These are phyloP conservation scores for Eucalyptus rudis DNA, from an alignment of 345 rosid species.

Conservation along the genomic window DNA sequence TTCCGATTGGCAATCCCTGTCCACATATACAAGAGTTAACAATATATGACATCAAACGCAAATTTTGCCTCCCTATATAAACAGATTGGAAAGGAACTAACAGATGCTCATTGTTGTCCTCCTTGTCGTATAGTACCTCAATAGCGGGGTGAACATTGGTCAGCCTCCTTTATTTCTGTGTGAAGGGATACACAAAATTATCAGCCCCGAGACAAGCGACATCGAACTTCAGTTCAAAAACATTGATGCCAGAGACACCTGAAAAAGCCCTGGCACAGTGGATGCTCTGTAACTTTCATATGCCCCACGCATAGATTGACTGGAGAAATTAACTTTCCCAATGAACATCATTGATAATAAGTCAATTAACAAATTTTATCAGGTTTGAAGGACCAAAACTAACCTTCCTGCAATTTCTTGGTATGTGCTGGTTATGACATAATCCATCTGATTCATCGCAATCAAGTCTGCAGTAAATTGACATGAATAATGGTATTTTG, in stretches of 20 bases:
- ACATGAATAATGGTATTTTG: constrained; percentile 83
- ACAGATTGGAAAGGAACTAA: constrained; percentile 4
- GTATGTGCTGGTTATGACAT: constrained; percentile 76
- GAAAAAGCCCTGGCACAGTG: constrained; percentile 79
- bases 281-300: constrained; percentile 80
- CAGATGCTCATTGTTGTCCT: constrained; percentile 67
- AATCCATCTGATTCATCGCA: constrained; percentile 75
- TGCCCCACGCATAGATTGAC: constrained; percentile 66
- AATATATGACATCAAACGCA: neutral
- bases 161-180: constrained; percentile 30
- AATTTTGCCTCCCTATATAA: neutral
- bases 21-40: neutral
- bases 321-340: constrained; percentile 1
- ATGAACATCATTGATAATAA: neutral
- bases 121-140: constrained; percentile 54
- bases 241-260: constrained; percentile 81
- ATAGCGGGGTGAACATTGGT: constrained; percentile 56
- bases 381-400: neutral
- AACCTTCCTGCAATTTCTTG: constrained; percentile 96
- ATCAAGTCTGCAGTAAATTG: constrained; percentile 84
- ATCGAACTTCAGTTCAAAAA: constrained; percentile 87
- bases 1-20: constrained; percentile 65
- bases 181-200: constrained; percentile 77
- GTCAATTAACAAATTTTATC: neutral
- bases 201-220: constrained; percentile 90